Conservation (phyloP, 495 filamentous ascomycete genomes). For the Annulohypoxylon maeteangense region DNA sequence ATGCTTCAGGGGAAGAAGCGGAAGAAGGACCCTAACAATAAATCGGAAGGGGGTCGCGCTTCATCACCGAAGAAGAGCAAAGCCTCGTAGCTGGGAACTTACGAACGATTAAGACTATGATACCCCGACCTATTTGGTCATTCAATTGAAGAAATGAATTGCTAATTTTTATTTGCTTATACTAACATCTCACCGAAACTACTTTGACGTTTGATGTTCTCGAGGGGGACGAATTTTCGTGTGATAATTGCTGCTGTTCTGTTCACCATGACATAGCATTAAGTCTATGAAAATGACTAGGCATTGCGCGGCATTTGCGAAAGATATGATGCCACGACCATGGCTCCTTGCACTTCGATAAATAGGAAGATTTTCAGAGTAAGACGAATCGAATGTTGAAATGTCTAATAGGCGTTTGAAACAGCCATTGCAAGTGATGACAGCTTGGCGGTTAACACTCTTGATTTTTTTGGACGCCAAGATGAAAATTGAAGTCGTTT, state of each 20-base stretch:
- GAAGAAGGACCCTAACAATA: slow-evolving; percentile 38
- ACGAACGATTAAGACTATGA: slow-evolving; percentile 24
- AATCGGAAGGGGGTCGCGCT: slow-evolving; percentile 18
- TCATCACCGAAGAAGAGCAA: slow-evolving; percentile 42
- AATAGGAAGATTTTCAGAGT: neutral
- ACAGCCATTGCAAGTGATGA: slow-evolving; percentile 12
- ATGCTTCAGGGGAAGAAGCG: slow-evolving; percentile 48
- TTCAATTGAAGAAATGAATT: slow-evolving; percentile 6
- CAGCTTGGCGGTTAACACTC: slow-evolving; percentile 23
- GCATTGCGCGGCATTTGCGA: slow-evolving; percentile 5
- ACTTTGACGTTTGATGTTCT: neutral
- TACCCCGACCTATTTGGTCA: slow-evolving; percentile 38
- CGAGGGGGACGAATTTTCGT: no score
- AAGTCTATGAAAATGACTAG: neutral
- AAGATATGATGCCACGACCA: neutral
- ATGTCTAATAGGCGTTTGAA: neutral
- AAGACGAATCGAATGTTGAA: slow-evolving; percentile 8
- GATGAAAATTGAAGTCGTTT: slow-evolving; percentile 20
- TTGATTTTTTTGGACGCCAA: neutral
- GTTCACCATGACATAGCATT: neutral
- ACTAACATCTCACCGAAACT: neutral
- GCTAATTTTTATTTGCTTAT: neutral
- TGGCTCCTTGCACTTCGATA: neutral
- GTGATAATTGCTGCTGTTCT: neutral
- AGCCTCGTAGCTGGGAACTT: slow-evolving; percentile 15